Conservation (phyloP, 1,284 basidiomycete species). For the Papiliotrema terrestris region DNA sequence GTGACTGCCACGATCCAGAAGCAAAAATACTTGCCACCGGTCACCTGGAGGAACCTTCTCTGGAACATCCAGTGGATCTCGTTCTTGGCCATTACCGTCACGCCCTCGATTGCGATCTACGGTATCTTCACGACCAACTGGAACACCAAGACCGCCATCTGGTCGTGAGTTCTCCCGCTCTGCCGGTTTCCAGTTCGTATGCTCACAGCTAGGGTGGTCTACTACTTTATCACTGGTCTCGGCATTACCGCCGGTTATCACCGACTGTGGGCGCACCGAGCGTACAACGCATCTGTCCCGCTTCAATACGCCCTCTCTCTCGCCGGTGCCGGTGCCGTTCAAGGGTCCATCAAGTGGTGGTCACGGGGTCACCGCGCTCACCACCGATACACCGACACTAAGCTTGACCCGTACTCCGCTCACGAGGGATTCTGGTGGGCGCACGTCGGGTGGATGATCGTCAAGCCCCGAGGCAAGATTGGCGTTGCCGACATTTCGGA, state of each 20-base stretch:
- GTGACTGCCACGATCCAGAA: slow-evolving; percentile 76
- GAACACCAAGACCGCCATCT: slow-evolving; percentile 64
- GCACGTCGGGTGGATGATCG: slow-evolving; percentile 88
- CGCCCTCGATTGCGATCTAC: slow-evolving; percentile 66
- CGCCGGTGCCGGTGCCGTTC: slow-evolving; percentile 77
- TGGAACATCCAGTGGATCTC: slow-evolving; percentile 73
- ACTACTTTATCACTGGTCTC: slow-evolving; percentile 82
- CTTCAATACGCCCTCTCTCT: slow-evolving; percentile 74
- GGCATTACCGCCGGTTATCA: slow-evolving; percentile 74
- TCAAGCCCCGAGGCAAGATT: slow-evolving; percentile 82
- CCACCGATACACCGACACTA: slow-evolving; percentile 92
- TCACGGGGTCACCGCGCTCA: slow-evolving; percentile 88
- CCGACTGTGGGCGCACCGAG: slow-evolving; percentile 85
- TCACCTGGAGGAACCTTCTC: slow-evolving; percentile 64
- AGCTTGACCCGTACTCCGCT: slow-evolving; percentile 89
- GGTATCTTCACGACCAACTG: slow-evolving; percentile 63
- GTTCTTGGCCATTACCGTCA: slow-evolving; percentile 69
- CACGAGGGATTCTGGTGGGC: slow-evolving; percentile 71
- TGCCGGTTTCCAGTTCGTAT: slow-evolving; percentile 4
- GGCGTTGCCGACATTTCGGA: slow-evolving; percentile 87
- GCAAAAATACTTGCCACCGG: slow-evolving; percentile 68
- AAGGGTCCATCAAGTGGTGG: slow-evolving; percentile 95
- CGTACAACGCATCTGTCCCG: slow-evolving; percentile 80
- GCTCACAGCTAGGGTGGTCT: slow-evolving; percentile 57
- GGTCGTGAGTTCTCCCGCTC: slow-evolving; percentile 50